Evolutionary conservation across 2,329 filamentous ascomycete species (phyloP).

Genomic region (Periconia sp.): DNA sequence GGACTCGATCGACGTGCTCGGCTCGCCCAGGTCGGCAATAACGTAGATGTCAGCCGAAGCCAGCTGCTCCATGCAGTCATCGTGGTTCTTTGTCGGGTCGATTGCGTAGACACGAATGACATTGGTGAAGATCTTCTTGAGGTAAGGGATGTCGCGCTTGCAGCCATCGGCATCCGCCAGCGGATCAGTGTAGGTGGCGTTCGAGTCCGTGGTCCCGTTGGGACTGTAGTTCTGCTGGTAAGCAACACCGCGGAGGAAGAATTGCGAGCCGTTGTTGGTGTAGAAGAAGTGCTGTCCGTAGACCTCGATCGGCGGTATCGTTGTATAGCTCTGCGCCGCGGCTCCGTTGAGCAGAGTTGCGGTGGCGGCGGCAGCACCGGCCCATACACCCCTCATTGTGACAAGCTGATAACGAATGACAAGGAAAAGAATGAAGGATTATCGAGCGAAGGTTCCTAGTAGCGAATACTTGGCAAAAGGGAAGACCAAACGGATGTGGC

Average conservation of each 20-base stretch:
- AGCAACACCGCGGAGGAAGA: slow-evolving; percentile 89
- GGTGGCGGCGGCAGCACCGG: slow-evolving; percentile 10
- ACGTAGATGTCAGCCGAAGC: slow-evolving; percentile 89
- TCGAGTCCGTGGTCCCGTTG: slow-evolving; percentile 31
- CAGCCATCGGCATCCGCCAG: slow-evolving; percentile 75
- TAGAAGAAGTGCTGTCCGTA: slow-evolving; percentile 89
- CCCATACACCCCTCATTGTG: slow-evolving; percentile 9
- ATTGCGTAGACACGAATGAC: slow-evolving; percentile 93
- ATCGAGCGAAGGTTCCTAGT: too few relatives aligned
- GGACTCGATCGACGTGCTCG: slow-evolving; percentile 77
- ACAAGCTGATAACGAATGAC: slow-evolving; percentile 6
- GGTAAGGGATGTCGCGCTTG: slow-evolving; percentile 82
- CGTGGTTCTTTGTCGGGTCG: slow-evolving; percentile 76
- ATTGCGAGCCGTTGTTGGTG: slow-evolving; percentile 78
- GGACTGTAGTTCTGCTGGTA: slow-evolving; percentile 71
- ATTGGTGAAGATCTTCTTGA: slow-evolving; percentile 83
- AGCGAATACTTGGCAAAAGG: too few relatives aligned
- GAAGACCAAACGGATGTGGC: too few relatives aligned
- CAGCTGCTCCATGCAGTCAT: slow-evolving; percentile 81
- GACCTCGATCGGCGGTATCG: slow-evolving; percentile 38
- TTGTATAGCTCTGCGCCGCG: slow-evolving; percentile 35
- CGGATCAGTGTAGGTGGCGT: slow-evolving; percentile 76
- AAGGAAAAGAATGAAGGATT: too few relatives aligned
- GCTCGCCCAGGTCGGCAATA: slow-evolving; percentile 74
- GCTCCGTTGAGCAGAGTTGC: slow-evolving; percentile 18